phyloP scores from a whole-genome alignment of 441 rosid species.

The Aleurites moluccanus region DNA sequence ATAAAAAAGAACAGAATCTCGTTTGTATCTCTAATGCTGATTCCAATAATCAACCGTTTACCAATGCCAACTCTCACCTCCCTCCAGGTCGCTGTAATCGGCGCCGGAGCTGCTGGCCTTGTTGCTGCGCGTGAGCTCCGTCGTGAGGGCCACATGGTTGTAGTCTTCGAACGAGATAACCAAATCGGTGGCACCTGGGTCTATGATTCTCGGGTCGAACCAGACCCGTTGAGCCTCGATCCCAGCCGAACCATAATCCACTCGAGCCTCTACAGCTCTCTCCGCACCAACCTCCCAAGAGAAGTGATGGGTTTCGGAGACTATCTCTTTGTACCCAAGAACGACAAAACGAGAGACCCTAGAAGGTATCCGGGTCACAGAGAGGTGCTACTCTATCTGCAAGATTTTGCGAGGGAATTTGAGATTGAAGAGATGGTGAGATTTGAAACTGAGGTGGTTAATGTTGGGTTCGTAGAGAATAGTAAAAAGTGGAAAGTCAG shows the following conservation, averaged over 20 bases:
- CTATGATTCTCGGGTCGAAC: constrained; percentile 45
- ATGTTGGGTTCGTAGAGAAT: constrained; percentile 35
- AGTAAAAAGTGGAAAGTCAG: constrained; percentile 48
- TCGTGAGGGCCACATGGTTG: constrained; percentile 54
- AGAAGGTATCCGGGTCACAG: constrained; percentile 70
- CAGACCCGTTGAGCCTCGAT: constrained; percentile 58
- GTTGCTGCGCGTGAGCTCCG: constrained; percentile 61
- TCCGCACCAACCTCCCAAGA: constrained; percentile 66
- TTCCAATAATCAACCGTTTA: neutral
- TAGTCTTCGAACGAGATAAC: constrained; percentile 44
- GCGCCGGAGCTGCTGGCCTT: constrained; percentile 73
- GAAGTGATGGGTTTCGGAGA: constrained; percentile 69
- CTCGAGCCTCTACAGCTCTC: constrained; percentile 61
- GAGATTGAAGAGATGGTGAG: constrained; percentile 56
- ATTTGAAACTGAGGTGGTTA: constrained; percentile 58
- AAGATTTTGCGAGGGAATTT: constrained; percentile 60
- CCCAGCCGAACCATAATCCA: constrained; percentile 44
- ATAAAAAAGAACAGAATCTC: too few species aligned
- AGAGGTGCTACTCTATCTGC: constrained; percentile 64
- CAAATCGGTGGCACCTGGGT: constrained; percentile 75
- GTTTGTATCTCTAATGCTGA: neutral
- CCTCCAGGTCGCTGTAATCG: constrained; percentile 63
- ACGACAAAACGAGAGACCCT: constrained; percentile 44
- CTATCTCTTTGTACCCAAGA: constrained; percentile 51
- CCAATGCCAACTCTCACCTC: constrained; percentile 13